Percentiles rank a stretch among this genome's conserved stretches.
Conservation (phyloP, 78 protist genomes). For the Protostelium mycophagum region DNA sequence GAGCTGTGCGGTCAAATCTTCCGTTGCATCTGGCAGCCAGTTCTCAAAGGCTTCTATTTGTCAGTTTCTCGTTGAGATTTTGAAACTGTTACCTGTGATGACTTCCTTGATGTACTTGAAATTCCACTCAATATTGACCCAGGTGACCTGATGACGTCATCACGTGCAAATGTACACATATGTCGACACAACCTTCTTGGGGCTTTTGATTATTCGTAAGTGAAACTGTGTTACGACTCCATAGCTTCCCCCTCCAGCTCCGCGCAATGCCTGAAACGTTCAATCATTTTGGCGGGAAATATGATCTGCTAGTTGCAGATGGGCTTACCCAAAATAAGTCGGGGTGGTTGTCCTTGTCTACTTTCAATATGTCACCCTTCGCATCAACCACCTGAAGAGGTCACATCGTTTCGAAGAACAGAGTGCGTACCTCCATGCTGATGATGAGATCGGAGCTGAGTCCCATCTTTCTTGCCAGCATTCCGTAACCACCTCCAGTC, state of each 20-base stretch:
- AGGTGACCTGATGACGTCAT: too few species aligned
- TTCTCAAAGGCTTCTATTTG: neutral
- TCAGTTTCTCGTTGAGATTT: neutral
- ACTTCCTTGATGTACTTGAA: neutral
- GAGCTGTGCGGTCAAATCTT: neutral
- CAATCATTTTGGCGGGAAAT: too few species aligned
- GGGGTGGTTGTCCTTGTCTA: neutral
- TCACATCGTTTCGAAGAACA: neutral
- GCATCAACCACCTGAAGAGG: neutral
- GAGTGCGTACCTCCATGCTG: neutral
- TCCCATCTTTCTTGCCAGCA: neutral
- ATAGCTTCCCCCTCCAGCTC: neutral
- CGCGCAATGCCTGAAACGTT: too few species aligned
- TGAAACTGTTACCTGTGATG: neutral
- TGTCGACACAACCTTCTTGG: too few species aligned
- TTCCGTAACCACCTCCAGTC: neutral
- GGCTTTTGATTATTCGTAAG: neutral
- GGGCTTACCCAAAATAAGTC: neutral
- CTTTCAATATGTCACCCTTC: neutral
- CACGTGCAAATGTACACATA: too few species aligned
- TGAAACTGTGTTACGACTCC: neutral
- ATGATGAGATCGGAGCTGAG: neutral
- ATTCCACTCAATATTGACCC: neutral
- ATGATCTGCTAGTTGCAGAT: too few species aligned
- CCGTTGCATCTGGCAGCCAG: neutral